These are phyloP conservation scores for Colletotrichum trifolii DNA, from an alignment of 2,329 filamentous ascomycete genomes.

Conservation along the genomic window DNA sequence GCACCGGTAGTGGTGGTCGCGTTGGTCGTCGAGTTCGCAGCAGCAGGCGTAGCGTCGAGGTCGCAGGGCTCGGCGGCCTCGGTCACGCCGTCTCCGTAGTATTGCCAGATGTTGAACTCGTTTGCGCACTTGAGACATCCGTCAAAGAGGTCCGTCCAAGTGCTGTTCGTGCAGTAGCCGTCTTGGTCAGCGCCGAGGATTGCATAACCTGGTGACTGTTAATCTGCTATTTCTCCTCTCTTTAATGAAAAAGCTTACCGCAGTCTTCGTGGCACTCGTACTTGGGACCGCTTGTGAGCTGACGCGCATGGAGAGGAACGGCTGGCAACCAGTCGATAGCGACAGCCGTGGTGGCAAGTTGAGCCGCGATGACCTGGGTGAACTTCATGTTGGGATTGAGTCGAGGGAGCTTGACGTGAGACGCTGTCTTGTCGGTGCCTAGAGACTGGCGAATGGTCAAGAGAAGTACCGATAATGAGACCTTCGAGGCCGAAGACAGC, in stretches of 20 bases:
- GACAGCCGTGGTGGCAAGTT: not conserved
- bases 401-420: too few species aligned
- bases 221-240: not conserved
- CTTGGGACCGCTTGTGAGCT: conserved; percentile 21
- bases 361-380: not conserved
- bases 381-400: conserved; percentile 7
- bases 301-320: conserved; percentile 31
- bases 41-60: conserved; percentile 25
- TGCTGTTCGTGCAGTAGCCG: conserved; percentile 50
- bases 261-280: conserved; percentile 56
- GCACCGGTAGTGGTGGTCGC: not conserved
- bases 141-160: conserved; percentile 53
- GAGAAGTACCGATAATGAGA: too few species aligned
- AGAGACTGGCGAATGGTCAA: too few species aligned
- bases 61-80: conserved; percentile 46
- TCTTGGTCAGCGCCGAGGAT: conserved; percentile 49
- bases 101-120: conserved; percentile 56
- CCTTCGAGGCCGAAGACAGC: too few species aligned
- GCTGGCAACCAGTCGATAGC: conserved; percentile 18
- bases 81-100: conserved; percentile 52
- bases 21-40: conserved; percentile 6
- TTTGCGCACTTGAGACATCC: conserved; percentile 56
- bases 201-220: conserved; percentile 39
- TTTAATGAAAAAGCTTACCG: conserved; percentile 45
- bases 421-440: too few species aligned